These are phyloP conservation scores for Annulohypoxylon stygium DNA, from an alignment of 495 filamentous ascomycete species.

Conservation along the genomic window DNA sequence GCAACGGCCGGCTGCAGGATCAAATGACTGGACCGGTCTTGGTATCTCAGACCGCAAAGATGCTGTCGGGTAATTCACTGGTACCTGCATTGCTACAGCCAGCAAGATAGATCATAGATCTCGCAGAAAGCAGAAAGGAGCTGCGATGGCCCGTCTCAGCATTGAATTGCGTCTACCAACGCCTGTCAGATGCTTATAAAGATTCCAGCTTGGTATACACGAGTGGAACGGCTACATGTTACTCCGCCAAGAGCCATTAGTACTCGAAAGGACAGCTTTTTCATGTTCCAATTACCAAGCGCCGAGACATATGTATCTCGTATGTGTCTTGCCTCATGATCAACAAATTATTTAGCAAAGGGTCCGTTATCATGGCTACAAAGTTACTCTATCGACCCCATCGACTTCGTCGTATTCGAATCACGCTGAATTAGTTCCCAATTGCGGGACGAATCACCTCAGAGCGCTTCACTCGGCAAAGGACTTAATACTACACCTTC, in stretches of 20 bases:
- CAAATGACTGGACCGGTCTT: conserved; percentile 29
- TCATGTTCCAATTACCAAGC: conserved; percentile 13
- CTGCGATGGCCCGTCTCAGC: conserved; percentile 35
- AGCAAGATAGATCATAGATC: conserved; percentile 46
- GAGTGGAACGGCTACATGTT: neutral
- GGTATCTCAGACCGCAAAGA: conserved; percentile 22
- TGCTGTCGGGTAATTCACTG: conserved; percentile 25
- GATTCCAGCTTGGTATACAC: conserved; percentile 1
- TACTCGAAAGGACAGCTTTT: neutral
- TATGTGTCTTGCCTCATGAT: conserved; percentile 9
- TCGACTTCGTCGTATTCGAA: conserved; percentile 10
- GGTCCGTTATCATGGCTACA: neutral
- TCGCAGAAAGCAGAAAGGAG: conserved; percentile 35
- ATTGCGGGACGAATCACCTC: conserved; percentile 6
- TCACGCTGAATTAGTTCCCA: neutral
- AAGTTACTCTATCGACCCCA: neutral
- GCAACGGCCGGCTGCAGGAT: conserved; percentile 40
- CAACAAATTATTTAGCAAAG: conserved; percentile 4
- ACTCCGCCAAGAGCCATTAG: neutral
- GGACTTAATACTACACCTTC: neutral
- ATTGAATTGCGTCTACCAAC: conserved; percentile 13
- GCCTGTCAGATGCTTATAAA: conserved; percentile 18
- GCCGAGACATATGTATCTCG: conserved; percentile 25
- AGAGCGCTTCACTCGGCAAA: conserved; percentile 28
- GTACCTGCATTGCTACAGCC: conserved; percentile 42